phyloP scores from a whole-genome alignment of 805 yeast genomes.

The Schizosaccharomyces cryophilus region DNA sequence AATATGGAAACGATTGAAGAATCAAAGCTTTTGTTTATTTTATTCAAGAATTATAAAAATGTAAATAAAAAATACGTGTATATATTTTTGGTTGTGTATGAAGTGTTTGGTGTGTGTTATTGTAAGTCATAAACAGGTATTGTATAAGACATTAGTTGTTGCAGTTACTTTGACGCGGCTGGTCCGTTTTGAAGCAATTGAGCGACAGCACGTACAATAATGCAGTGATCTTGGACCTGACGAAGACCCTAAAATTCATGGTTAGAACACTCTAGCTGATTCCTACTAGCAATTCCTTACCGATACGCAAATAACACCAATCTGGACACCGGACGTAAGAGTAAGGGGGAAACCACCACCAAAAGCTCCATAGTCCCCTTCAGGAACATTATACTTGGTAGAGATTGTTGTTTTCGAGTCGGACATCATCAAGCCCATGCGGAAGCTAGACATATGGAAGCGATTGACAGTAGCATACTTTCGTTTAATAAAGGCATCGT shows the following conservation, averaged over 20 bases:
- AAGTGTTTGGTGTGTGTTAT: too few species aligned
- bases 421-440: neutral
- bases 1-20: too few species aligned
- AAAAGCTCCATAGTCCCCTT: neutral
- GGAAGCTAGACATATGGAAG: neutral
- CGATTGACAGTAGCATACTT: slow-evolving; percentile 7
- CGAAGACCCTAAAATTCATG: neutral
- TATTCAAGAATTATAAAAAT: too few species aligned
- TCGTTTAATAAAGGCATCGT: slow-evolving; percentile 7
- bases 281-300: neutral
- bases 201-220: neutral
- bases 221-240: neutral
- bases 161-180: too few species aligned
- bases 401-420: neutral
- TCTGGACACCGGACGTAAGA: neutral
- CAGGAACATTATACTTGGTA: neutral
- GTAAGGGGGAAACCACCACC: neutral
- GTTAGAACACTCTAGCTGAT: neutral
- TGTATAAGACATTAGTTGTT: too few species aligned
- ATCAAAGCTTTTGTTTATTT: too few species aligned
- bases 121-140: too few species aligned
- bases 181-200: neutral
- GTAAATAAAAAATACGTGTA: too few species aligned
- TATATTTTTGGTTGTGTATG: too few species aligned
- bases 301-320: neutral